phyloP scores from a whole-genome alignment of 257 asterid genomes.

The Anisodus tanguticus region DNA sequence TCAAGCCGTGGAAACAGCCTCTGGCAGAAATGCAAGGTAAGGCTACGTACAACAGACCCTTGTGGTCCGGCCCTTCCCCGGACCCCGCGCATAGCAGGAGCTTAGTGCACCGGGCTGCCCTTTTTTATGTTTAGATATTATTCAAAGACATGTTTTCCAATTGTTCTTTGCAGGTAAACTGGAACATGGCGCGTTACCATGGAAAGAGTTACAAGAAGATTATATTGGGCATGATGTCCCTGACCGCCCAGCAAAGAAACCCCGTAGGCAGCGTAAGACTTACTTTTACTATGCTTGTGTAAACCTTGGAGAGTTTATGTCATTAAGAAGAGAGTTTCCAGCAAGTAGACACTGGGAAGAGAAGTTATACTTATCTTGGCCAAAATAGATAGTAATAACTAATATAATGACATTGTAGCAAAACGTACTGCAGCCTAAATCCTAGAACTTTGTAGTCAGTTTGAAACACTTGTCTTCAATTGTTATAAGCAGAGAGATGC shows the following conservation, averaged over 20 bases:
- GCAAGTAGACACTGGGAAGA: not conserved
- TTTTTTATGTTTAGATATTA: not conserved
- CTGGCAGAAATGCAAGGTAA: too few species aligned
- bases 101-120: too few species aligned
- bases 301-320: constrained; percentile 12
- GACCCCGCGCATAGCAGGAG: too few species aligned
- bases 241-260: constrained; percentile 50
- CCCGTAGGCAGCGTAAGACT: constrained; percentile 69
- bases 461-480: not conserved
- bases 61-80: too few species aligned
- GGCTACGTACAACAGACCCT: too few species aligned
- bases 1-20: too few species aligned
- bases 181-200: constrained; percentile 48
- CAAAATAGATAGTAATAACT: not conserved
- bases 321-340: not conserved
- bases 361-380: not conserved
- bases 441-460: not conserved
- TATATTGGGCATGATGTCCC: constrained; percentile 34
- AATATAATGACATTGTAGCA: not conserved
- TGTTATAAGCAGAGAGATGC: not conserved
- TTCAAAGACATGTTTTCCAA: not conserved
- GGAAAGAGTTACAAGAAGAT: constrained; percentile 40
- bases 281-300: constrained; percentile 30
- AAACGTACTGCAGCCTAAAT: not conserved
- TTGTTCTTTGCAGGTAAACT: constrained; percentile 36